phyloP scores from a whole-genome alignment of 257 asterid species.

The Scutellaria galericulata region DNA sequence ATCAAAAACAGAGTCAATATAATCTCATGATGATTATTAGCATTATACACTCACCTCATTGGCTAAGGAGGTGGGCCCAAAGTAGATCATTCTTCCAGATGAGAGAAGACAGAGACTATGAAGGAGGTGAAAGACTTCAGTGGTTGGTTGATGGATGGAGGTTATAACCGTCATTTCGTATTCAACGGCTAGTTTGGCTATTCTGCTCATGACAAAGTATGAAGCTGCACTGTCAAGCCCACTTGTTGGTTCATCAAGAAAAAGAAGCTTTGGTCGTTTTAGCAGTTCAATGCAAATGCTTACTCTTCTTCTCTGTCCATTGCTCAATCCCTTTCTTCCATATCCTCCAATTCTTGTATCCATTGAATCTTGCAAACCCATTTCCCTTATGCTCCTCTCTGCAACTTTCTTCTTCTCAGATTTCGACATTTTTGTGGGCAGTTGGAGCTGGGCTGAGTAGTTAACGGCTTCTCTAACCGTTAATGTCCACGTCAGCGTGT shows the following conservation, averaged over 20 bases:
- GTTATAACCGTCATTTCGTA: conserved; percentile 60
- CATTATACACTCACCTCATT: conserved; percentile 45
- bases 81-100: conserved; percentile 51
- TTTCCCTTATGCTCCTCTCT: conserved; percentile 54
- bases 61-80: conserved; percentile 50
- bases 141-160: conserved; percentile 60
- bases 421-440: conserved; percentile 51
- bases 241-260: conserved; percentile 76
- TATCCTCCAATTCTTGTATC: conserved; percentile 59
- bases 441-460: conserved; percentile 66
- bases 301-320: conserved; percentile 65
- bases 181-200: conserved; percentile 48
- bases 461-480: conserved; percentile 62
- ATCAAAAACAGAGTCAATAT: conserved; percentile 20
- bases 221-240: conserved; percentile 76
- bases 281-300: conserved; percentile 68
- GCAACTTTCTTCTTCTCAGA: conserved; percentile 49
- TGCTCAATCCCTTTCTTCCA: conserved; percentile 62
- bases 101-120: conserved; percentile 60
- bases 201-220: conserved; percentile 48
- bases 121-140: conserved; percentile 58
- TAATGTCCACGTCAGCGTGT: conserved; percentile 59
- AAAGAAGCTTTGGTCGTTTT: conserved; percentile 63
- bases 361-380: conserved; percentile 58
- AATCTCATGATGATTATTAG: not conserved